Evolutionary conservation across 2,329 filamentous ascomycete genomes (phyloP).

Genomic region (Sclerotinia spermophila): DNA sequence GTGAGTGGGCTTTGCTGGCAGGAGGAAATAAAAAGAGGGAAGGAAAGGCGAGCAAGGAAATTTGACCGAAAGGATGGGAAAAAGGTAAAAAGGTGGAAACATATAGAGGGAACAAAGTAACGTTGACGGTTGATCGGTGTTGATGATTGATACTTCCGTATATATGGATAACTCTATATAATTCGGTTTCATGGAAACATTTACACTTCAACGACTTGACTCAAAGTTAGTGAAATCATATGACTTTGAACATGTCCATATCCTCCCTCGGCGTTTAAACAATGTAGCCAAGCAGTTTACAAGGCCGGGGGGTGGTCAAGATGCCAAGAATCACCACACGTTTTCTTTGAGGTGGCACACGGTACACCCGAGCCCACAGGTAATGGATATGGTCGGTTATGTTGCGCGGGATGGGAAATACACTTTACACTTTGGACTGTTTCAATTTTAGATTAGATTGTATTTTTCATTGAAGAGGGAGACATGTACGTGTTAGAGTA

Average conservation of each 20-base stretch:
- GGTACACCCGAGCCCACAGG: background rate
- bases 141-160: background rate
- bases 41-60: background rate
- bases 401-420: no score
- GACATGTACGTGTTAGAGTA: no score
- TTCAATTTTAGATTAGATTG: no score
- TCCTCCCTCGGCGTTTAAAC: slow-evolving; percentile 1
- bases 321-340: background rate
- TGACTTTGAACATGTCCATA: background rate
- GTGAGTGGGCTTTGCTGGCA: background rate
- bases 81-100: background rate
- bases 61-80: background rate
- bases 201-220: background rate
- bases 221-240: background rate
- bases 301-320: background rate
- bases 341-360: background rate
- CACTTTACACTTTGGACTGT: no score
- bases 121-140: background rate
- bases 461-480: no score
- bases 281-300: background rate
- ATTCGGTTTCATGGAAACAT: background rate
- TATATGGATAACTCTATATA: no score
- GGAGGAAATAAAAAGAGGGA: background rate
- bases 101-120: background rate
- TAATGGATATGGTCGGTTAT: no score